Base-by-base conservation (phyloP, 768 basidiomycete species). In the Fomitopsis pulvina region DNA sequence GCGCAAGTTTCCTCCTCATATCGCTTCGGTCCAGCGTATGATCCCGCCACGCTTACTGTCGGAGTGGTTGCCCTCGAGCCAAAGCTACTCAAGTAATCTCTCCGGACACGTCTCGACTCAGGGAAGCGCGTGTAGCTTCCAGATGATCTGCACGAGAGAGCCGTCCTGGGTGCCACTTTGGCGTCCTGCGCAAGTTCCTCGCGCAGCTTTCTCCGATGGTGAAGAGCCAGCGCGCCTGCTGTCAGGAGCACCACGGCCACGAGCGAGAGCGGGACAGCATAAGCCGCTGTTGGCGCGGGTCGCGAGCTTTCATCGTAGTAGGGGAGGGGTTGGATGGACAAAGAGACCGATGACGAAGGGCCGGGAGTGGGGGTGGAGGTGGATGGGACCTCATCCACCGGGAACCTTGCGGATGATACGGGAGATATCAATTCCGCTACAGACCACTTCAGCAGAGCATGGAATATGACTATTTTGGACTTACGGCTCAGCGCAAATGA, bases 181-280 rank as follows among this genome's bases (percentile, higher is more conserved):
- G 43, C 27, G 16, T 54, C 60, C 12, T 45, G 46, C 11, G 41
- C 43, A n/a, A 59, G 63, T 41, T 66, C 61, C 18, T 28, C 27
- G 20, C 45, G 43, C 30, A 63, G 65, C 49, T 60, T 48, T 41
- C 62, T 56, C 26, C 63, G 62, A 41, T 65, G 66, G 30, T 59
- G 57, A 5, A 63, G 40, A 38, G 48, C 53, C 27, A 67, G 51
- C 3, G 55, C 55, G 29, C 47, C 54, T 0, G 66, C 66, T 29
- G 55, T 46, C 39, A 69, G 47, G 41, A 68, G 42, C 46, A 68
- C 61, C 9, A 55, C 50, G 30, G 52, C 62, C 4, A 66, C 60
- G 41, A 69, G 58, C 12, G 65, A 56, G 38, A 69, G 63, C 1
- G 68, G 68, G 18, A 69, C 63, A 26, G 66, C 67, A 28, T 66